Evolutionary conservation across 1,139 yeast genomes (phyloP).

Genomic region (Wickerhamomyces sp.): DNA sequence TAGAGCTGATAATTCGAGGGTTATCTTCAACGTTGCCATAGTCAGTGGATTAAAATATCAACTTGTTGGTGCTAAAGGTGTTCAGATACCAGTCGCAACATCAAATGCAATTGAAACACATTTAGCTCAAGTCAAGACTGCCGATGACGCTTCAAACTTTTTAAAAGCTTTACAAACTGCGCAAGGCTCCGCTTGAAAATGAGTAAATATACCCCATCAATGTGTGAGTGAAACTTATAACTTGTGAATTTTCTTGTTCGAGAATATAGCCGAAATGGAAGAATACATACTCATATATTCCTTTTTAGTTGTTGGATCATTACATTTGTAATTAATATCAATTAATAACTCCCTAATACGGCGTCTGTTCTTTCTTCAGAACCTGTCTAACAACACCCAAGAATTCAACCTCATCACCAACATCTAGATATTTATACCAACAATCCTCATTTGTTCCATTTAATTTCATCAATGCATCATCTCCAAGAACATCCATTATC

Average conservation of each 20-base stretch:
- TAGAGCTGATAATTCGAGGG: constrained; percentile 85
- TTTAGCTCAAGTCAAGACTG: constrained; percentile 67
- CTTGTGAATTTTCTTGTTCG: too few species aligned
- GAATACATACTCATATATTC: neutral
- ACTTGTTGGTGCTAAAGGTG: constrained; percentile 44
- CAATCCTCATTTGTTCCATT: constrained; percentile 11
- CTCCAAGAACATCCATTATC: constrained; percentile 33
- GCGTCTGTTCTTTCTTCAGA: constrained; percentile 17
- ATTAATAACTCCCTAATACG: too few species aligned
- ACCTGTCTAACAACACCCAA: constrained; percentile 35
- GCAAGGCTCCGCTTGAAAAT: constrained; percentile 14
- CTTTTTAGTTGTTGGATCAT: too few species aligned
- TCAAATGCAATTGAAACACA: constrained; percentile 51
- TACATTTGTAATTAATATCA: too few species aligned
- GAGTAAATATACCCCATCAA: neutral
- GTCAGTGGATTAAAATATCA: constrained; percentile 49
- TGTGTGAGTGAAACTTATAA: neutral
- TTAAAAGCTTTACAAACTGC: constrained; percentile 48
- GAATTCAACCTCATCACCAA: constrained; percentile 48
- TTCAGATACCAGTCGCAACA: constrained; percentile 53
- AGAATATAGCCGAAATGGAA: too few species aligned
- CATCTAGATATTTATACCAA: constrained; percentile 33
- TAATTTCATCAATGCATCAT: constrained; percentile 20
- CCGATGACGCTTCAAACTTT: constrained; percentile 63
- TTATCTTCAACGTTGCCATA: constrained; percentile 63